Evolutionary conservation across 129 eudicot species (phyloP).

Genomic region (Glebionis coronaria): DNA sequence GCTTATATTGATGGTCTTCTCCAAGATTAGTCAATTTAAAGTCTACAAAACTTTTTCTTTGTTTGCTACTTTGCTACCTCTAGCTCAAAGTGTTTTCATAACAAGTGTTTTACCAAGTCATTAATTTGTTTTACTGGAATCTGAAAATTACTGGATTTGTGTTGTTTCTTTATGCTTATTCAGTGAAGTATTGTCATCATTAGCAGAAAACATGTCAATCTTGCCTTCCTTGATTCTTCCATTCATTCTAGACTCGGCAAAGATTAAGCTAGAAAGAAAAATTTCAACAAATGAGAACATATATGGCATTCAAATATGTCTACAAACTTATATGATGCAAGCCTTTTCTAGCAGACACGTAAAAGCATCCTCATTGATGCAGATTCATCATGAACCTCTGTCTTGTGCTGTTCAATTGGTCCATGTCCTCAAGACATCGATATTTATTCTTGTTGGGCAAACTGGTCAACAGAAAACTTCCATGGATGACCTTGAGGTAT

Average conservation of each 20-base stretch:
- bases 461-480: slow-evolving; percentile 30
- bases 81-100: too few relatives aligned
- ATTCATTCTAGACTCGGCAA: slow-evolving; percentile 50
- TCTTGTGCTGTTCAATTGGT: slow-evolving; percentile 60
- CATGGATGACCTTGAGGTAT: slow-evolving; percentile 63
- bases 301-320: slow-evolving; percentile 63
- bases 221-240: slow-evolving; percentile 63
- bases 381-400: slow-evolving; percentile 59
- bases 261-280: slow-evolving; percentile 56
- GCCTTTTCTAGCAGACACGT: slow-evolving; percentile 41
- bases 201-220: slow-evolving; percentile 36
- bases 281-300: slow-evolving; percentile 17
- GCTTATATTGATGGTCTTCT: too few relatives aligned
- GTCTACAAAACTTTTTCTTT: too few relatives aligned
- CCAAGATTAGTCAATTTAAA: too few relatives aligned
- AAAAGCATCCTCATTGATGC: slow-evolving; percentile 50
- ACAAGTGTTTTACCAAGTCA: too few relatives aligned
- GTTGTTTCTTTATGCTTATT: too few relatives aligned
- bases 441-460: slow-evolving; percentile 58
- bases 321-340: slow-evolving; percentile 40
- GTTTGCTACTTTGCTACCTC: too few relatives aligned
- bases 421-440: slow-evolving; percentile 46
- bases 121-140: too few relatives aligned
- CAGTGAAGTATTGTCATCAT: slow-evolving; percentile 56
- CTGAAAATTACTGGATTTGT: too few relatives aligned